Evolutionary conservation across 2,329 filamentous ascomycete genomes (phyloP).

Genomic region (Pezicula carpinea): DNA sequence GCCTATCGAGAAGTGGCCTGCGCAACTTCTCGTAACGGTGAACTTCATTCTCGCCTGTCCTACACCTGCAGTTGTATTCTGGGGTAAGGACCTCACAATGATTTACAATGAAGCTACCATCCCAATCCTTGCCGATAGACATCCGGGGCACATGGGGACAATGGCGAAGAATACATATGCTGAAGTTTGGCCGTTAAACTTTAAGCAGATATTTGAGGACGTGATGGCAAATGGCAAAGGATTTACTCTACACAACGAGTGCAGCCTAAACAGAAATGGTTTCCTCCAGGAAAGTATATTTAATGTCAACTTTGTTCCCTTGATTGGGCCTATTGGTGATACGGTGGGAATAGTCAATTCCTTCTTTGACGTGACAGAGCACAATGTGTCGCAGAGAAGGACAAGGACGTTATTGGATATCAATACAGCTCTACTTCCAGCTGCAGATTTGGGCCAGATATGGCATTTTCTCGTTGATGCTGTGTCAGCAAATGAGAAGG

Average conservation of each 20-base stretch:
- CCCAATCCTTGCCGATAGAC: not conserved
- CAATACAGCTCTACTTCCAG: not conserved
- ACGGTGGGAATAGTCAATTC: not conserved
- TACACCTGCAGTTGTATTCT: not conserved
- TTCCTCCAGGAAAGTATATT: not conserved
- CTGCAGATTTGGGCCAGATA: not conserved
- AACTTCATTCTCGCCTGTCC: not conserved
- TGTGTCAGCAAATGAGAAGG: not conserved
- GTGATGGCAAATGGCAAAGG: not conserved
- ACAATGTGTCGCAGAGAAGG: not conserved
- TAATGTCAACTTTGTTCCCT: not conserved
- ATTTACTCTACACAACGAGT: not conserved
- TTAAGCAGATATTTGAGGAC: not conserved
- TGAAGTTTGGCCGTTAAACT: not conserved
- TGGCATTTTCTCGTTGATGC: not conserved
- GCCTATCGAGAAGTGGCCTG: not conserved
- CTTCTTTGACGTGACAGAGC: not conserved
- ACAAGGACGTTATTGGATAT: not conserved
- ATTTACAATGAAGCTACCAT: constrained; percentile 1
- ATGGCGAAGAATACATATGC: not conserved
- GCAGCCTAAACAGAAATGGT: not conserved
- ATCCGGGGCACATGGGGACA: not conserved
- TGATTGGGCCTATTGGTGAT: not conserved
- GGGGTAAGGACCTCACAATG: not conserved
- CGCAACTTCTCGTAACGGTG: not conserved